Evolutionary conservation across 805 yeast species (phyloP), one percentile per base, ranked within the genome.

Genomic region (Candida ficus): DNA sequence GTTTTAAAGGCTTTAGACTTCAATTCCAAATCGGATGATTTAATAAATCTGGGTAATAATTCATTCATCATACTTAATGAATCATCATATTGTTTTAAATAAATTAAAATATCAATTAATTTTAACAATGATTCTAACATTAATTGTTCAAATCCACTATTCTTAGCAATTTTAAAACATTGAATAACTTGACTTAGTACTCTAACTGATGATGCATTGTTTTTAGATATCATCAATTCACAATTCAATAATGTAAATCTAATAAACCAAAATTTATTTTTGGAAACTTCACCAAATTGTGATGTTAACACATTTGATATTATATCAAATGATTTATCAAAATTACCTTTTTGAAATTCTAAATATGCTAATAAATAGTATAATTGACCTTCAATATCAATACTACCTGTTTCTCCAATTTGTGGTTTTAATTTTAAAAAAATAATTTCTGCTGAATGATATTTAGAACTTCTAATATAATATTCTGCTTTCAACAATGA

Each of bases 111-210:
- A 13, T 70, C 63, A 20, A 73, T 62, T 21, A 83, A 56, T 3
- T 69, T 55, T 7, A 76, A 42, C 3, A 73, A 52, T 0, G 78
- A 75, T 43, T 76, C 78, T 1, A 72, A 64, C 1, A 69, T 56
- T 8, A 73, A 54, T 0, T 71, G 55, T 4, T 66, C 56, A 39
- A 74, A 66, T 2, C 81, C 76, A 8, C 73, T 64, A 4, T 57
- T 52, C 17, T 68, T 66, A 0, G 83, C 73, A 11, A 66, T 51
- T 35, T 71, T 68, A 2, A 82, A 57, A 38, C 77, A 67, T 45
- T 75, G 75, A 6, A 75, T 53, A 0, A 79, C 50, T 16, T 71
- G 52, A 1, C 82, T 70, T 8, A 81, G 46, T 0, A 75, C 76
- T 42, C 82, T 65, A 9, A 71, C 57, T 12, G 78, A 73, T 5